Evolutionary conservation across 441 rosid species (phyloP).

Genomic region (Erodium texanum): DNA sequence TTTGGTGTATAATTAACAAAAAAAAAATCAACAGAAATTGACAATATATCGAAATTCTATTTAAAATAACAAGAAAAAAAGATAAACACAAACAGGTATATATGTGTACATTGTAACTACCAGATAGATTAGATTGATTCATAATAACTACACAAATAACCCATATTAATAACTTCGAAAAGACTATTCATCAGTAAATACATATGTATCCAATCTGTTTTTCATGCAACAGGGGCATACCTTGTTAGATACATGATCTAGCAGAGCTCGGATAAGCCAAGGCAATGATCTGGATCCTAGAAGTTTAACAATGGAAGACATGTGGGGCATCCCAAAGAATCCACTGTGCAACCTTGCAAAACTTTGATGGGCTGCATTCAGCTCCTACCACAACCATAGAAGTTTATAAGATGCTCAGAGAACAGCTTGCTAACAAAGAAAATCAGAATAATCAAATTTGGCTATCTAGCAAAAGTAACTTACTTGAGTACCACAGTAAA

Average conservation of each 20-base stretch:
- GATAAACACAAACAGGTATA: neutral
- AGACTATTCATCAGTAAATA: conserved; percentile 1
- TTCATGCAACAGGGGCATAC: conserved; percentile 27
- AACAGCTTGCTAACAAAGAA: neutral
- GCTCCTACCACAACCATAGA: conserved; percentile 53
- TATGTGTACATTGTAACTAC: neutral
- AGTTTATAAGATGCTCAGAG: neutral
- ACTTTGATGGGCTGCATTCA: conserved; percentile 96
- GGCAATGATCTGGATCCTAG: conserved; percentile 96
- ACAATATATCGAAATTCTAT: neutral
- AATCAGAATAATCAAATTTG: conserved; percentile 17
- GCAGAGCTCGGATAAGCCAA: conserved; percentile 92
- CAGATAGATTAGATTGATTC: neutral
- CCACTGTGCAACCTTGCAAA: conserved; percentile 89
- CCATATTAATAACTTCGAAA: neutral
- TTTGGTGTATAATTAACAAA: neutral
- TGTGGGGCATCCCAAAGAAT: conserved; percentile 84
- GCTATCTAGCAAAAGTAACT: conserved; percentile 21
- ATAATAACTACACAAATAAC: neutral
- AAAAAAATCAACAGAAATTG: neutral
- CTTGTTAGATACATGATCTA: conserved; percentile 96
- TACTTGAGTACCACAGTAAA: conserved; percentile 95
- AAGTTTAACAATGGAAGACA: conserved; percentile 78
- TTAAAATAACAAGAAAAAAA: neutral
- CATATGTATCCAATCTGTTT: neutral